Conservation (phyloP, 164 flowering plant genomes). For the Magnolia changhungtana region DNA sequence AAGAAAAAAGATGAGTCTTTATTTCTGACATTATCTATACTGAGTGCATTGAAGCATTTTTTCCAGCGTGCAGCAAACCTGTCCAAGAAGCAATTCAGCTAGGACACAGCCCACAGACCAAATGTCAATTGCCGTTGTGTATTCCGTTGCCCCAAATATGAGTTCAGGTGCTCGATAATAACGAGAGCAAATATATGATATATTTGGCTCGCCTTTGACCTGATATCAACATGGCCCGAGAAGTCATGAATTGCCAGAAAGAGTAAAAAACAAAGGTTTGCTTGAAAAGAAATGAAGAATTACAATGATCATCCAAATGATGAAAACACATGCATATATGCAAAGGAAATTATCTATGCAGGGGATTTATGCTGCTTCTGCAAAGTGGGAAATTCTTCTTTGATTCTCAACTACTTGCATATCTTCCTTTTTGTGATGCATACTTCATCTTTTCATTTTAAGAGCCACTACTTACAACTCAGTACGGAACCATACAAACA, state of each 20-base stretch:
- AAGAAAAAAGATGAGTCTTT: constrained; percentile 5
- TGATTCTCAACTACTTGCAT: not conserved
- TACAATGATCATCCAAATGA: too few relatives aligned
- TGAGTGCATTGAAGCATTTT: constrained; percentile 7
- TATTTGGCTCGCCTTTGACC: constrained; percentile 86
- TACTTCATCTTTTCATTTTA: too few relatives aligned
- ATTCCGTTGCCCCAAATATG: constrained; percentile 81
- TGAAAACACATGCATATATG: too few relatives aligned
- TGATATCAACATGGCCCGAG: constrained; percentile 18
- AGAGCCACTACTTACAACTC: too few relatives aligned
- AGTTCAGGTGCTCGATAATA: constrained; percentile 90
- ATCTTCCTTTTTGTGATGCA: too few relatives aligned
- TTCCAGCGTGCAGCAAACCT: constrained; percentile 33
- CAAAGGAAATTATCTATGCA: too few relatives aligned
- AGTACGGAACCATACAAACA: too few relatives aligned
- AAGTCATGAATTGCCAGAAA: not conserved
- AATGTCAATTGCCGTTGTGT: constrained; percentile 80
- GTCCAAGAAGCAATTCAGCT: constrained; percentile 79
- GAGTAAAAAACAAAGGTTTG: too few relatives aligned
- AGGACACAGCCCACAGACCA: constrained; percentile 88
- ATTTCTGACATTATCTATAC: not conserved
- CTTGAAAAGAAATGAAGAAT: too few relatives aligned
- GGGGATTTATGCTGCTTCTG: too few relatives aligned
- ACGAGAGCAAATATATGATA: constrained; percentile 84
- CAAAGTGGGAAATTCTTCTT: not conserved